These are phyloP conservation scores for Saururus chinensis DNA, from an alignment of 164 flowering plant genomes.

Conservation along the genomic window DNA sequence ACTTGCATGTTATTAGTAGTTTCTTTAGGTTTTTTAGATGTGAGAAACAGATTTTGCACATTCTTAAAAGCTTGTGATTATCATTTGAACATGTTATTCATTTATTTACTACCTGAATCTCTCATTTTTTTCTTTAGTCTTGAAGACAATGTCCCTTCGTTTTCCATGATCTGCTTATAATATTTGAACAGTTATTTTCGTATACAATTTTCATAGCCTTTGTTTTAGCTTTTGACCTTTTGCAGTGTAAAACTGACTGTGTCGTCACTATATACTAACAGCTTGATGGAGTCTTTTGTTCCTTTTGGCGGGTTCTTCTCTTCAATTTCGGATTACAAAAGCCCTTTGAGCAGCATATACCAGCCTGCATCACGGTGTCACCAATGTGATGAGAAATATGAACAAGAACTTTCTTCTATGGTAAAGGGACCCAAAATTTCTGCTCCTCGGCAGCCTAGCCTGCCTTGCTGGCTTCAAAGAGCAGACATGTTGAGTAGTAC, in stretches of 20 bases:
- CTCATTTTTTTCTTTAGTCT: no score
- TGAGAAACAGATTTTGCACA: background rate
- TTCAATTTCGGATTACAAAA: conserved; percentile 26
- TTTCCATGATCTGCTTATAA: background rate
- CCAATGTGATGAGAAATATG: conserved; percentile 46
- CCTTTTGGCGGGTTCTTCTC: conserved; percentile 69
- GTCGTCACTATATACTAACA: conserved; percentile 44
- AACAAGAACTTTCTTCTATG: conserved; percentile 35
- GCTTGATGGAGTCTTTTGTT: conserved; percentile 76
- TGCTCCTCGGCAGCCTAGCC: conserved; percentile 20
- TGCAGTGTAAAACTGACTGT: conserved; percentile 38
- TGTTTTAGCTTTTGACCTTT: conserved; percentile 27
- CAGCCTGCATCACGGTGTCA: conserved; percentile 21
- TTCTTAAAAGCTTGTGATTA: background rate
- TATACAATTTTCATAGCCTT: background rate
- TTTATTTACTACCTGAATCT: no score
- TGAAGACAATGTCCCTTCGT: no score
- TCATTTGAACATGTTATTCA: no score
- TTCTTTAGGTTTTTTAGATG: background rate
- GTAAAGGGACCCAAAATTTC: conserved; percentile 23
- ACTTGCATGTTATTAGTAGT: no score
- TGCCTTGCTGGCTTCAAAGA: conserved; percentile 40
- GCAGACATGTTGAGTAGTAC: conserved; percentile 22
- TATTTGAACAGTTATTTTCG: background rate
- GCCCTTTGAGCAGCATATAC: conserved; percentile 16